These are phyloP conservation scores for Phytopythium helicoides DNA, from an alignment of 352 stramenopile genomes.

Conservation along the genomic window DNA sequence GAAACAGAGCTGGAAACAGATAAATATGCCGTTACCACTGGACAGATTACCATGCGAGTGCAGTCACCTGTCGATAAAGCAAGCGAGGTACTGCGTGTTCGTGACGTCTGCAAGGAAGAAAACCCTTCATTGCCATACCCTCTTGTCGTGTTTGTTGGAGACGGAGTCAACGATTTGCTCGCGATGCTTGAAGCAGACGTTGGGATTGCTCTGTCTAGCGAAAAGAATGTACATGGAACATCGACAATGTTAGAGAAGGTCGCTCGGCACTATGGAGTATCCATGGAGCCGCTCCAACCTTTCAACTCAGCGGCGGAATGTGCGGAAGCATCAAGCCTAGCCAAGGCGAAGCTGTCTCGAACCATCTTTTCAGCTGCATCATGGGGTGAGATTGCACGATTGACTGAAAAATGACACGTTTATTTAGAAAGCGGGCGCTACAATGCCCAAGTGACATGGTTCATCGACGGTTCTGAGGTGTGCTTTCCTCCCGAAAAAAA, in stretches of 20 bases:
- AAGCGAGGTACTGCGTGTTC: slow-evolving; percentile 18
- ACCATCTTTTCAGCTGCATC: slow-evolving; percentile 24
- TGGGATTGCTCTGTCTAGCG: slow-evolving; percentile 31
- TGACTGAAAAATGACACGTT: not conserved
- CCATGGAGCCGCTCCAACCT: slow-evolving; percentile 20
- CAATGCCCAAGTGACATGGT: too few relatives aligned
- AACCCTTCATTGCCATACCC: not conserved
- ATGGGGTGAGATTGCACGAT: slow-evolving; percentile 21
- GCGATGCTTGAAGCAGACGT: slow-evolving; percentile 64
- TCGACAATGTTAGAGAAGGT: slow-evolving; percentile 18
- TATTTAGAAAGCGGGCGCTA: too few relatives aligned
- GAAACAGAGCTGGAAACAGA: slow-evolving; percentile 47
- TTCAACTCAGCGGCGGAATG: slow-evolving; percentile 16
- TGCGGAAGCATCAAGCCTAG: not conserved
- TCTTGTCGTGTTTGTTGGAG: slow-evolving; percentile 54
- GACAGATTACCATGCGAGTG: slow-evolving; percentile 44
- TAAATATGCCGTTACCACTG: slow-evolving; percentile 36
- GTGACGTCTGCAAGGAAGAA: not conserved
- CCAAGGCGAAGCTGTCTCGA: slow-evolving; percentile 2
- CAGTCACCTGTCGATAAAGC: slow-evolving; percentile 65
- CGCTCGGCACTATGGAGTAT: slow-evolving; percentile 29
- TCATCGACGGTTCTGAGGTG: too few relatives aligned
- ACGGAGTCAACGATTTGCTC: slow-evolving; percentile 66
- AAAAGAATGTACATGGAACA: not conserved
- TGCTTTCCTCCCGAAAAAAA: not conserved